Evolutionary conservation across 2,329 filamentous ascomycete species (phyloP).

Genomic region (Microthyrium microscopicum): DNA sequence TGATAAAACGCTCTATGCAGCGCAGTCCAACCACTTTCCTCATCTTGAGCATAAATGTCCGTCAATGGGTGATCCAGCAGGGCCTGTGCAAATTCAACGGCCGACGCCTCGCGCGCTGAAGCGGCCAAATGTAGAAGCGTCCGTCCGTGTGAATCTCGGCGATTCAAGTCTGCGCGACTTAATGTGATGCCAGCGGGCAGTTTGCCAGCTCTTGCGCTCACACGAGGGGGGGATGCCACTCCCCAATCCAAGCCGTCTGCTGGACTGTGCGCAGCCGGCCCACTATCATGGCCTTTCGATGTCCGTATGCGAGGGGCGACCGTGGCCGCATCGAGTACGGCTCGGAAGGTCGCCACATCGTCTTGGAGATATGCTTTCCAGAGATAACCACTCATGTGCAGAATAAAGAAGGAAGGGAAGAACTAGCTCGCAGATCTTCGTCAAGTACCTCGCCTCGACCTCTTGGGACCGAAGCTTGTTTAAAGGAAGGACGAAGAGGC

Average conservation of each 20-base stretch:
- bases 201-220: not conserved
- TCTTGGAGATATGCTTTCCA: constrained; percentile 96
- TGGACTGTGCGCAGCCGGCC: constrained; percentile 10
- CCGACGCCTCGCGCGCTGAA: constrained; percentile 53
- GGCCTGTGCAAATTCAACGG: constrained; percentile 58
- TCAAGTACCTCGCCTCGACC: constrained; percentile 76
- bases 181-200: constrained; percentile 17
- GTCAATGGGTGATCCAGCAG: constrained; percentile 67
- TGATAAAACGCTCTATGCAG: constrained; percentile 81
- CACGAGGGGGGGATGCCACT: constrained; percentile 21
- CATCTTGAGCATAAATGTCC: constrained; percentile 75
- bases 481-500: constrained; percentile 45
- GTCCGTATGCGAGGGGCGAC: constrained; percentile 37
- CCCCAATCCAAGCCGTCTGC: constrained; percentile 4
- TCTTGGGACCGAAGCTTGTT: constrained; percentile 66
- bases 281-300: constrained; percentile 30
- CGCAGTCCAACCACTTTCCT: constrained; percentile 90
- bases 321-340: constrained; percentile 60
- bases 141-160: constrained; percentile 63
- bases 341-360: constrained; percentile 90
- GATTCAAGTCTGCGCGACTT: constrained; percentile 59
- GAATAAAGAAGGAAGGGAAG: constrained; percentile 29
- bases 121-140: constrained; percentile 75
- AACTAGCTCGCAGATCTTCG: constrained; percentile 36
- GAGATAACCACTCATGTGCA: constrained; percentile 95